Conservation (phyloP, 768 basidiomycete genomes). For the Amylocystis lapponica region DNA sequence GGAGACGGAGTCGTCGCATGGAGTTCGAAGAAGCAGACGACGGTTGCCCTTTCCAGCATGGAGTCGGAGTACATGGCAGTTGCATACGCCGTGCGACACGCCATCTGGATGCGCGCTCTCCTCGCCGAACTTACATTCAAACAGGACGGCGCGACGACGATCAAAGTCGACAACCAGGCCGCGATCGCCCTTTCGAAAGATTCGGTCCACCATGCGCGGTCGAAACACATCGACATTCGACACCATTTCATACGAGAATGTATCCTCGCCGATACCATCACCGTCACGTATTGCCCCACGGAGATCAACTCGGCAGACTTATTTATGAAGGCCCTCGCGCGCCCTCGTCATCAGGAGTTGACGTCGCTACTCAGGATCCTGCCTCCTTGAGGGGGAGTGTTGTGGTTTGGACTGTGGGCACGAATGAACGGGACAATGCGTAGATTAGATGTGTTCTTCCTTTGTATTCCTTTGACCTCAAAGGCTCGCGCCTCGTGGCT, state of each 20-base stretch:
- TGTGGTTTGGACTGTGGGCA: no score
- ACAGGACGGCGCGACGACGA: conserved; percentile 1
- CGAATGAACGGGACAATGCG: no score
- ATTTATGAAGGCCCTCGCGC: conserved; percentile 31
- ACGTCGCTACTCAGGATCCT: no score
- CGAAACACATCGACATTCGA: conserved; percentile 27
- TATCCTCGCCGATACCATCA: conserved; percentile 19
- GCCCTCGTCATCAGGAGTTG: no score
- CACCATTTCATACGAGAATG: conserved; percentile 25
- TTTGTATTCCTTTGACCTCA: no score
- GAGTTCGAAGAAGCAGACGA: conserved; percentile 26
- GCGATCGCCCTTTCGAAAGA: conserved; percentile 10
- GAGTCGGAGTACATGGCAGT: conserved; percentile 35
- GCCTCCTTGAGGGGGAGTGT: no score
- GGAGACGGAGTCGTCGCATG: conserved; percentile 24
- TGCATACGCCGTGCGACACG: conserved; percentile 23
- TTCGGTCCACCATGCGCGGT: conserved; percentile 8
- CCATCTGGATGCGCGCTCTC: conserved; percentile 26
- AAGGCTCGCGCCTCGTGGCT: no score
- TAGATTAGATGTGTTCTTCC: no score
- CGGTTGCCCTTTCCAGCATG: no score
- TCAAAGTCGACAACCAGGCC: conserved; percentile 8
- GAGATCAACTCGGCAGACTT: conserved; percentile 32
- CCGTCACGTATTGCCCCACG: conserved; percentile 26
- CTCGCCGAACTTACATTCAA: conserved; percentile 19